Evolutionary conservation across 2,329 filamentous ascomycete genomes (phyloP).

Genomic region (Talaromyces piceae): DNA sequence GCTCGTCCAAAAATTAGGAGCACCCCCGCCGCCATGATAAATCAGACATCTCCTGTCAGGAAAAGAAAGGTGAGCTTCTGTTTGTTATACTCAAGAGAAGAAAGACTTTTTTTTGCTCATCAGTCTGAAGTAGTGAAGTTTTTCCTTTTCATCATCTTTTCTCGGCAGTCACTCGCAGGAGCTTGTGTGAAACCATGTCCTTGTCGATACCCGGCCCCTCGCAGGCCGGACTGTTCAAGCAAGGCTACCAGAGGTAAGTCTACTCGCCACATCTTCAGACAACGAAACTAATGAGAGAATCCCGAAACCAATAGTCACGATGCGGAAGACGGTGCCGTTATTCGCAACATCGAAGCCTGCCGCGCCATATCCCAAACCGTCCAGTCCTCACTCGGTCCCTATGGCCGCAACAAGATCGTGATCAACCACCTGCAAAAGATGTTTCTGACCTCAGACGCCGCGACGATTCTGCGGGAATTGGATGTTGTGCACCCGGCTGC

Average conservation of each 20-base stretch:
- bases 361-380: slow-evolving; percentile 92
- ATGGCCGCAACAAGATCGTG: slow-evolving; percentile 98
- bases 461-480: slow-evolving; percentile 92
- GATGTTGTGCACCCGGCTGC: slow-evolving; percentile 97
- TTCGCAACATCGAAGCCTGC: slow-evolving; percentile 98
- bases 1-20: slow-evolving; percentile 10
- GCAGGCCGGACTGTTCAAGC: slow-evolving; percentile 89
- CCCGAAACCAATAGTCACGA: slow-evolving; percentile 63
- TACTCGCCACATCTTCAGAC: neutral
- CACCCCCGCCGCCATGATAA: slow-evolving; percentile 2
- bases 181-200: slow-evolving; percentile 62
- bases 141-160: slow-evolving; percentile 9
- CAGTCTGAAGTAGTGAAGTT: neutral
- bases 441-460: slow-evolving; percentile 96
- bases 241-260: slow-evolving; percentile 83
- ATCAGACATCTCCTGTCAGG: neutral
- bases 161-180: slow-evolving; percentile 10
- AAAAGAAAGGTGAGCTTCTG: neutral
- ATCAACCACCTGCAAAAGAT: slow-evolving; percentile 99
- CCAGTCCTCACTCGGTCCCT: slow-evolving; percentile 92
- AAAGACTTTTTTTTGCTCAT: neutral
- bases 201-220: slow-evolving; percentile 92
- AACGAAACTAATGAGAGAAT: neutral
- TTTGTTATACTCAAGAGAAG: neutral
- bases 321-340: slow-evolving; percentile 94